Percentiles rank a stretch among this genome's conserved stretches.
These are phyloP conservation scores for Trichaptum fuscoviolaceum DNA, from an alignment of 768 basidiomycete species.

Conservation along the genomic window DNA sequence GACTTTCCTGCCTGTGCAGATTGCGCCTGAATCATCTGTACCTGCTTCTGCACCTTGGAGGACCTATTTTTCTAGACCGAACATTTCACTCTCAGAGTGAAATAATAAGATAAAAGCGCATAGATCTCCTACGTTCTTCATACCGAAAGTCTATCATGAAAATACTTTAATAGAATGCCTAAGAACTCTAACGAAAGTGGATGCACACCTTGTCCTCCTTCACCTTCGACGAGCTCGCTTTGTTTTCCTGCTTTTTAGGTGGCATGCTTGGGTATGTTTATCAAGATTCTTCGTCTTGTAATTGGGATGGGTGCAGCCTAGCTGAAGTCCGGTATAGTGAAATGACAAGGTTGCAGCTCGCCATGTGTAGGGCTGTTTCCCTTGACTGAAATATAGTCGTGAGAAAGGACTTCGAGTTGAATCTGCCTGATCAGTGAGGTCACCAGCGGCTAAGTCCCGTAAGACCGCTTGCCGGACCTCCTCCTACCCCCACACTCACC, in stretches of 20 bases:
- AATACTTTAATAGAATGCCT: conserved; percentile 22
- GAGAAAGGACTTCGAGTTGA: neutral
- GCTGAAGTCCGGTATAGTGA: too few species aligned
- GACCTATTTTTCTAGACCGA: conserved; percentile 86
- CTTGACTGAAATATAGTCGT: neutral
- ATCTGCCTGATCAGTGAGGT: neutral
- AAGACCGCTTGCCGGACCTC: neutral
- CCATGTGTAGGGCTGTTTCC: neutral
- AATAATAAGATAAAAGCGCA: conserved; percentile 2
- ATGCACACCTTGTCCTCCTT: conserved; percentile 74
- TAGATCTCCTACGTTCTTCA: conserved; percentile 68
- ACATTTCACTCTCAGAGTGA: neutral
- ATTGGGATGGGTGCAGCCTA: neutral
- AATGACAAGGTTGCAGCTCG: neutral
- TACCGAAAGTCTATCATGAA: conserved; percentile 65
- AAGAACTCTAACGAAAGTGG: conserved; percentile 20
- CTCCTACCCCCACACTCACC: neutral
- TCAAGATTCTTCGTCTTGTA: neutral
- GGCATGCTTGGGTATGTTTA: conserved; percentile 44
- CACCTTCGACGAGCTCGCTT: conserved; percentile 55
- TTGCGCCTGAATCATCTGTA: conserved; percentile 77
- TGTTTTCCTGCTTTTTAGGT: conserved; percentile 65
- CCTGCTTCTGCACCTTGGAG: conserved; percentile 83
- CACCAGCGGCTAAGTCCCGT: neutral
- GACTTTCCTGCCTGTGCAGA: conserved; percentile 73